phyloP scores from a whole-genome alignment of 805 yeast genomes.

The Kockiozyma suomiensis region DNA sequence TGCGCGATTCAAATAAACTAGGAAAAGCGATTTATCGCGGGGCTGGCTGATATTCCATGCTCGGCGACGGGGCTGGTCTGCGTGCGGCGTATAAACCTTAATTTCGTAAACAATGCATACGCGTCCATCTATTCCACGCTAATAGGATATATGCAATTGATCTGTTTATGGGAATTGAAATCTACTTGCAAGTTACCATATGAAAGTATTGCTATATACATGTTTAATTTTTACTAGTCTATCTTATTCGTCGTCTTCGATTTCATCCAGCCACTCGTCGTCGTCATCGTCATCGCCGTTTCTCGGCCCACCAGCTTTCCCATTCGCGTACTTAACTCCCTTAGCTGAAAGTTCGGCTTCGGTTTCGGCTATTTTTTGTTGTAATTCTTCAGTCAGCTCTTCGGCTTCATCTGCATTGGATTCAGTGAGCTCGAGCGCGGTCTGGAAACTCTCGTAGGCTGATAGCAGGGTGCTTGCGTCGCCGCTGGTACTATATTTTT shows the following conservation, averaged over 20 bases:
- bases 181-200: too few species aligned
- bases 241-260: constrained; percentile 22
- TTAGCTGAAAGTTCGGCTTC: constrained; percentile 12
- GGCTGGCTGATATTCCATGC: neutral
- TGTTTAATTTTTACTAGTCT: neutral
- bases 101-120: neutral
- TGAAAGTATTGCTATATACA: neutral
- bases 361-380: constrained; percentile 7
- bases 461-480: neutral
- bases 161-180: too few species aligned
- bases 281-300: constrained; percentile 14
- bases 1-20: neutral
- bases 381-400: constrained; percentile 16
- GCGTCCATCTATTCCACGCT: neutral
- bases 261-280: constrained; percentile 29
- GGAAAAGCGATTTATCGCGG: neutral
- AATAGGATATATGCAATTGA: neutral
- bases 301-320: neutral
- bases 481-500: constrained; percentile 5
- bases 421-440: constrained; percentile 16
- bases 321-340: neutral
- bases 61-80: constrained; percentile 2
- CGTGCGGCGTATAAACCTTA: constrained; percentile 15
- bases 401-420: constrained; percentile 19
- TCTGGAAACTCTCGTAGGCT: constrained; percentile 19